Percentiles rank a stretch among this genome's conserved stretches.
Conservation (phyloP, 345 rosid species). For the Lenwebbia sp. region DNA sequence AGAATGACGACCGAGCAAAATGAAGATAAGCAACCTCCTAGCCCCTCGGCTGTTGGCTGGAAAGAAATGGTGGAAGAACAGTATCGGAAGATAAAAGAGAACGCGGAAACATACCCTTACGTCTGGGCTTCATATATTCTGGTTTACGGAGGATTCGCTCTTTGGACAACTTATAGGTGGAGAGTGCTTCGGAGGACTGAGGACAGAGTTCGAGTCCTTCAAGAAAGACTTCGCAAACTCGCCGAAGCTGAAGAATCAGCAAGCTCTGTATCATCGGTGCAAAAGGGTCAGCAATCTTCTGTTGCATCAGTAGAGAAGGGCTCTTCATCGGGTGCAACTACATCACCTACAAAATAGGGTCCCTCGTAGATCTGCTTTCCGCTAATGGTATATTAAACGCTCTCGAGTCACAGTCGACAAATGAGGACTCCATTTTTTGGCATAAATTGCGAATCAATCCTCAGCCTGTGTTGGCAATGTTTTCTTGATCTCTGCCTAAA, state of each 20-base stretch:
- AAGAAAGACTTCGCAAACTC: slow-evolving; percentile 45
- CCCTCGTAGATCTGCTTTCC: not conserved
- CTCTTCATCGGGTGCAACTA: slow-evolving; percentile 1
- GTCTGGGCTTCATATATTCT: slow-evolving; percentile 87
- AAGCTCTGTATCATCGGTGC: slow-evolving; percentile 13
- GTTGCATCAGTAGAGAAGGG: slow-evolving; percentile 24
- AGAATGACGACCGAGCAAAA: slow-evolving; percentile 26
- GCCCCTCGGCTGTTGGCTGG: slow-evolving; percentile 21
- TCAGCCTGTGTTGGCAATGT: not conserved
- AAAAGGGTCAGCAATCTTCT: slow-evolving; percentile 12
- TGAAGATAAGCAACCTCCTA: slow-evolving; percentile 15
- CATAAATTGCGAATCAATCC: not conserved
- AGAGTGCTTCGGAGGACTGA: slow-evolving; percentile 82
- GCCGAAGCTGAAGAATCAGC: slow-evolving; percentile 47
- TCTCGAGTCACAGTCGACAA: not conserved
- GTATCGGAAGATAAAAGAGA: slow-evolving; percentile 54
- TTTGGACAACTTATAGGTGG: slow-evolving; percentile 72
- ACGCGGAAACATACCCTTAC: slow-evolving; percentile 75
- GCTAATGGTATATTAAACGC: not conserved
- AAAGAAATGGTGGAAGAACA: slow-evolving; percentile 29
- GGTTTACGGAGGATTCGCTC: slow-evolving; percentile 75
- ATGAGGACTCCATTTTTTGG: not conserved
- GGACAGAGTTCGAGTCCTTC: slow-evolving; percentile 78
- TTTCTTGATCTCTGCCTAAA: not conserved
- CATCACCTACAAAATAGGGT: not conserved